A percentile compares a stretch with the other conserved stretches of the same genome.
Evolutionary conservation across 2,329 filamentous ascomycete genomes (phyloP).

Genomic region (Trichophaea hybrida): DNA sequence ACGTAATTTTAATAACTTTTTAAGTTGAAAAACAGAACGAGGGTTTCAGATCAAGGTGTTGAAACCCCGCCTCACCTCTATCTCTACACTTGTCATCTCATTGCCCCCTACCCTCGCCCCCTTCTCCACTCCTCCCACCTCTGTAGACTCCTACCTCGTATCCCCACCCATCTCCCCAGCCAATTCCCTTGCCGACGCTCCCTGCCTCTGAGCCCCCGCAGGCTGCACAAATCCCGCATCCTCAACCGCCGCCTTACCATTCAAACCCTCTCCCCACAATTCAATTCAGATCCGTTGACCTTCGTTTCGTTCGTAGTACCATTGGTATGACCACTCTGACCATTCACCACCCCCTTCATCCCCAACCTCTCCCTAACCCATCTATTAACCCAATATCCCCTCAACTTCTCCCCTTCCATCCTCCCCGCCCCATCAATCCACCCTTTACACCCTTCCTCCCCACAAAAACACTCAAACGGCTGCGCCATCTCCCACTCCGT

Average conservation of each 20-base stretch:
- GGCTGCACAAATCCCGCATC: neutral
- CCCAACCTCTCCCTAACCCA: slow-evolving; percentile 45
- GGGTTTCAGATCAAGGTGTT: no score
- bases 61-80: no score
- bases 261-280: neutral
- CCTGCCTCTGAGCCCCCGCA: slow-evolving; percentile 27
- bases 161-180: slow-evolving; percentile 50
- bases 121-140: neutral
- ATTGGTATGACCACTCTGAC: neutral
- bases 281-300: neutral
- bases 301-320: neutral
- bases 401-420: slow-evolving; percentile 42
- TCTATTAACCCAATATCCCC: slow-evolving; percentile 46
- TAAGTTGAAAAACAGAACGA: no score
- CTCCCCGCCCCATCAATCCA: slow-evolving; percentile 48
- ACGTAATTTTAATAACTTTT: no score
- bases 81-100: no score
- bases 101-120: neutral
- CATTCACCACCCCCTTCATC: slow-evolving; percentile 27
- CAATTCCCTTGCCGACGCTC: slow-evolving; percentile 41
- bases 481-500: slow-evolving; percentile 64
- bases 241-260: neutral
- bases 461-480: slow-evolving; percentile 52
- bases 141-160: slow-evolving; percentile 30
- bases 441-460: slow-evolving; percentile 40